Evolutionary conservation across 768 basidiomycete genomes (phyloP).

Genomic region (Rhodosporidiobolus odoratus): DNA sequence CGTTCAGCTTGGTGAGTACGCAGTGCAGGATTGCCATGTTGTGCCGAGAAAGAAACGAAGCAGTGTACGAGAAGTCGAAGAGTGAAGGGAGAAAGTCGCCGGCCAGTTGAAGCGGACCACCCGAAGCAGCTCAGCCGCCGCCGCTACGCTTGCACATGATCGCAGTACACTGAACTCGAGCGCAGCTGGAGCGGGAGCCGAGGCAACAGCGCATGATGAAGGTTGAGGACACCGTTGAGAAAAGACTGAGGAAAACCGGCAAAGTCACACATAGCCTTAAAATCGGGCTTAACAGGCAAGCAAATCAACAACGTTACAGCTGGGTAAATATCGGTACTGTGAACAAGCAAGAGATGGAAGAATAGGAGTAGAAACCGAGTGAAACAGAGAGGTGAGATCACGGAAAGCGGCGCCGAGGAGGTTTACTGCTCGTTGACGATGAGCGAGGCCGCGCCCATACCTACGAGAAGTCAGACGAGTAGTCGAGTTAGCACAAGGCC

Average conservation of each 20-base stretch:
- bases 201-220: not conserved
- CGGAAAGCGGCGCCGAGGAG: not conserved
- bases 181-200: not conserved
- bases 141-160: no score
- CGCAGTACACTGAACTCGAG: no score
- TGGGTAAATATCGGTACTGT: no score
- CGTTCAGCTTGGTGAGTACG: slow-evolving; percentile 24
- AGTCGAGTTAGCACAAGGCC: not conserved
- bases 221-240: not conserved
- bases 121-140: no score
- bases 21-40: slow-evolving; percentile 23
- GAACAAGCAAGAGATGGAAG: no score
- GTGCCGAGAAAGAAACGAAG: not conserved
- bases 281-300: no score
- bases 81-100: no score
- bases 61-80: not conserved
- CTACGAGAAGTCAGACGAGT: not conserved
- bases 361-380: not conserved
- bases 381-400: not conserved
- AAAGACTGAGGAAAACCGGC: no score
- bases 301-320: no score
- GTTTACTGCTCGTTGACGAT: slow-evolving; percentile 27
- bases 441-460: slow-evolving; percentile 28
- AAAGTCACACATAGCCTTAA: no score
- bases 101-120: no score